Conservation (phyloP, 2,329 filamentous ascomycete genomes). For the Ilyonectria robusta region DNA sequence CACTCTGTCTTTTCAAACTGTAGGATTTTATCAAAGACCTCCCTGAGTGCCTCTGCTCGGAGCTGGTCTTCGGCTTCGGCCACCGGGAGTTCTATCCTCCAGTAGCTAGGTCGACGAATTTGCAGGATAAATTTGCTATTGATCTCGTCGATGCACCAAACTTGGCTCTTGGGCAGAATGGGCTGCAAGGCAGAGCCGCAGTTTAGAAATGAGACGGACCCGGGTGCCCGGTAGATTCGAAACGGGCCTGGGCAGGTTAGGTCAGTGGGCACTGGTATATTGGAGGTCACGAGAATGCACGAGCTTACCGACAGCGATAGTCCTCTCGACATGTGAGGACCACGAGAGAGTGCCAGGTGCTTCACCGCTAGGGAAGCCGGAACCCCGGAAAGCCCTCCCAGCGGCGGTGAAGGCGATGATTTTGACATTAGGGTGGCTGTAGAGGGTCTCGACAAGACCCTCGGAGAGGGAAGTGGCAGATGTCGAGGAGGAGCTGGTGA, state of each 20-base stretch:
- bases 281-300: background rate
- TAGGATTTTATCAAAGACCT: conserved; percentile 79
- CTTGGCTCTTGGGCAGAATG: conserved; percentile 90
- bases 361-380: conserved; percentile 57
- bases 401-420: conserved; percentile 71
- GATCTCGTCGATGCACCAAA: conserved; percentile 90
- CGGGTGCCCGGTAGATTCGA: conserved; percentile 87
- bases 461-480: conserved; percentile 32
- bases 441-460: conserved; percentile 76
- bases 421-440: conserved; percentile 79
- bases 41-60: conserved; percentile 77
- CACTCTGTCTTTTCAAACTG: conserved; percentile 91
- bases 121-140: conserved; percentile 88
- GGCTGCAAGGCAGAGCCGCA: conserved; percentile 88
- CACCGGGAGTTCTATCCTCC: conserved; percentile 88
- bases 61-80: conserved; percentile 62
- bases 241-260: conserved; percentile 71
- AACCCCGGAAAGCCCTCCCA: conserved; percentile 49
- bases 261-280: background rate
- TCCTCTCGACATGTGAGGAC: conserved; percentile 83
- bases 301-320: conserved; percentile 79
- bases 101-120: conserved; percentile 86
- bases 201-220: conserved; percentile 89
- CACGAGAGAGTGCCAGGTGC: conserved; percentile 78
- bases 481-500: conserved; percentile 36